A percentile compares a stretch with the other conserved stretches of the same genome.
Evolutionary conservation across 2,329 filamentous ascomycete genomes (phyloP).

Genomic region (Penicillium hordei): DNA sequence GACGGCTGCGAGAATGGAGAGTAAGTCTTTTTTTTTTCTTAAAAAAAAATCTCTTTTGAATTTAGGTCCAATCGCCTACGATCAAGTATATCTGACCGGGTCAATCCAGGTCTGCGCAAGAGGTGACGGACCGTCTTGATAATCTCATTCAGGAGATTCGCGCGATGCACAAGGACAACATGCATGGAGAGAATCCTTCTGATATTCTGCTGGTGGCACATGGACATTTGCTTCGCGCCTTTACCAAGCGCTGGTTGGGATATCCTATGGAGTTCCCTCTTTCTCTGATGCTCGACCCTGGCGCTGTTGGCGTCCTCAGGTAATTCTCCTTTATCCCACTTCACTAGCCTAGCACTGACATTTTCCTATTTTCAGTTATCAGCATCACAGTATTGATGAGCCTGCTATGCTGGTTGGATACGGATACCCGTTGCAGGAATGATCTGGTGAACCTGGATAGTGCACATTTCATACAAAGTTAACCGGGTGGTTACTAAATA

Average conservation of each 20-base stretch:
- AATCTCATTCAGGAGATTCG: conserved; percentile 44
- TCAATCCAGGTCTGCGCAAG: conserved; percentile 29
- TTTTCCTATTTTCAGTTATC: conserved; percentile 27
- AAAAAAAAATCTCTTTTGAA: no score
- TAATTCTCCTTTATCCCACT: conserved; percentile 13
- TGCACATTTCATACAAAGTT: neutral
- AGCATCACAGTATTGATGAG: conserved; percentile 41
- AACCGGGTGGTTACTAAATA: neutral
- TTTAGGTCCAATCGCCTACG: neutral
- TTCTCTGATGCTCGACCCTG: conserved; percentile 48
- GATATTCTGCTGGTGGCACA: conserved; percentile 46
- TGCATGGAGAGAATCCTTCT: conserved; percentile 41
- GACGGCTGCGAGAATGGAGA: conserved; percentile 60
- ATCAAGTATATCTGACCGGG: conserved; percentile 6
- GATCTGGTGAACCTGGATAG: neutral
- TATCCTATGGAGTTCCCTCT: conserved; percentile 44
- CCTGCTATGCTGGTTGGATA: conserved; percentile 46
- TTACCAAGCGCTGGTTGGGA: conserved; percentile 50
- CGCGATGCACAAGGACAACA: conserved; percentile 40
- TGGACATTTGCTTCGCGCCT: conserved; percentile 48
- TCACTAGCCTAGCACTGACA: neutral
- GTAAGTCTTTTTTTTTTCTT: conserved; percentile 34
- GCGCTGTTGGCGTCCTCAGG: conserved; percentile 46
- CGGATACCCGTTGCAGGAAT: conserved; percentile 34
- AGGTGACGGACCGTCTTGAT: conserved; percentile 46